Evolutionary conservation across 2,329 filamentous ascomycete species (phyloP).

Genomic region (Macrophomina tecta): DNA sequence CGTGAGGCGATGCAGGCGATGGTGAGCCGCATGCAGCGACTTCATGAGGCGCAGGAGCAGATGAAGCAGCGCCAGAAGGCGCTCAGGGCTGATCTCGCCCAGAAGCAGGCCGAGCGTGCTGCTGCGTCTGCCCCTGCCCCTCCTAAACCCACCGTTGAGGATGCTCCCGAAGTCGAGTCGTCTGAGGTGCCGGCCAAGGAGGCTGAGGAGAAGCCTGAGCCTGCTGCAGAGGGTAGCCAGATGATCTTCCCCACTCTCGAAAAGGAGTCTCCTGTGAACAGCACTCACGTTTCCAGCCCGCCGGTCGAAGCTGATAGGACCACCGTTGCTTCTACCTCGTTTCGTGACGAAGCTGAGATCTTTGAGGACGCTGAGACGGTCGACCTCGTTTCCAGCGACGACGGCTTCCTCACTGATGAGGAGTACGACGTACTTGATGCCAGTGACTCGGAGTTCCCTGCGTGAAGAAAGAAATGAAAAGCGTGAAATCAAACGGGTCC

Average conservation of each 20-base stretch:
- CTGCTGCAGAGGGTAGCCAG: constrained; percentile 57
- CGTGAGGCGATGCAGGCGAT: constrained; percentile 37
- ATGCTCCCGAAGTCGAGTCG: constrained; percentile 22
- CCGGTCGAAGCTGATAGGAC: constrained; percentile 36
- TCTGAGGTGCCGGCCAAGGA: constrained; percentile 2
- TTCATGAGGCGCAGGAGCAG: constrained; percentile 35
- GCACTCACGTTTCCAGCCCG: constrained; percentile 61
- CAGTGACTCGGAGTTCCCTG: constrained; percentile 65
- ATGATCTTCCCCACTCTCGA: constrained; percentile 98
- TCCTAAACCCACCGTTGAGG: constrained; percentile 27
- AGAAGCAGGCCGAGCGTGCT: constrained; percentile 20
- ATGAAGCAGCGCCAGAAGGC: constrained; percentile 29
- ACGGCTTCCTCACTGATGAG: constrained; percentile 91
- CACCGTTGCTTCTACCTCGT: constrained; percentile 45
- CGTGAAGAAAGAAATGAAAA: constrained; percentile 7
- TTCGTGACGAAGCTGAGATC: constrained; percentile 59
- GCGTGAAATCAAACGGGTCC: not conserved
- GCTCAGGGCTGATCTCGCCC: constrained; percentile 9
- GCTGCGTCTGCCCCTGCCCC: not conserved
- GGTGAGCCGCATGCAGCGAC: constrained; percentile 33
- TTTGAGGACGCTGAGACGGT: constrained; percentile 66
- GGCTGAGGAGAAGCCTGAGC: constrained; percentile 25
- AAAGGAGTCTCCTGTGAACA: constrained; percentile 85
- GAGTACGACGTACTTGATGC: constrained; percentile 98
- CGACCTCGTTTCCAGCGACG: constrained; percentile 59